A percentile compares a stretch with the other conserved stretches of the same genome.
These are phyloP conservation scores for Fusarium metavorans DNA, from an alignment of 2,329 filamentous ascomycete species.

Conservation along the genomic window DNA sequence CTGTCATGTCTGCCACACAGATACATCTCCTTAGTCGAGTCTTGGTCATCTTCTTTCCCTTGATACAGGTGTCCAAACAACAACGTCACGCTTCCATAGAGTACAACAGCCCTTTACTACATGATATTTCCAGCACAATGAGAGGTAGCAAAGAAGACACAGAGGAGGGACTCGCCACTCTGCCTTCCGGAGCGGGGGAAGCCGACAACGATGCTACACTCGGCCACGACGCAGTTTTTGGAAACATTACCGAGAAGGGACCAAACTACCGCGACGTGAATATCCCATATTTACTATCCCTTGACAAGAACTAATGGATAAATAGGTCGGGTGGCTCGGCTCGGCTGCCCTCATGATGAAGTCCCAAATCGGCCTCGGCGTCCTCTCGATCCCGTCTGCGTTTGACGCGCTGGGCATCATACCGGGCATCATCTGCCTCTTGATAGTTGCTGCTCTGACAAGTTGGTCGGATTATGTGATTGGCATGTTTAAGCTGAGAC, in stretches of 20 bases:
- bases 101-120: neutral
- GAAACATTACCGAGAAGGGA: constrained; percentile 44
- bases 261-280: constrained; percentile 48
- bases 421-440: constrained; percentile 59
- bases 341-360: constrained; percentile 61
- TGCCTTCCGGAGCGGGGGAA: constrained; percentile 1
- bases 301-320: neutral
- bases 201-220: neutral
- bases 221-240: constrained; percentile 47
- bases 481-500: constrained; percentile 62
- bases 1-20: neutral
- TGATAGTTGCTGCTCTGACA: constrained; percentile 56
- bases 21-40: neutral
- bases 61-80: neutral
- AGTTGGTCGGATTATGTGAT: constrained; percentile 63
- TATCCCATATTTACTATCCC: neutral
- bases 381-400: constrained; percentile 60
- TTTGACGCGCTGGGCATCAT: constrained; percentile 61
- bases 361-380: constrained; percentile 58
- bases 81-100: neutral
- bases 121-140: neutral
- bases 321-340: constrained; percentile 57
- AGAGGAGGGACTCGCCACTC: neutral
- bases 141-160: neutral
- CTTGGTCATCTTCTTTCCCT: neutral